Percentiles rank a stretch among this genome's conserved stretches.
phyloP scores from a whole-genome alignment of 441 rosid genomes.

The Jatropha podagrica region DNA sequence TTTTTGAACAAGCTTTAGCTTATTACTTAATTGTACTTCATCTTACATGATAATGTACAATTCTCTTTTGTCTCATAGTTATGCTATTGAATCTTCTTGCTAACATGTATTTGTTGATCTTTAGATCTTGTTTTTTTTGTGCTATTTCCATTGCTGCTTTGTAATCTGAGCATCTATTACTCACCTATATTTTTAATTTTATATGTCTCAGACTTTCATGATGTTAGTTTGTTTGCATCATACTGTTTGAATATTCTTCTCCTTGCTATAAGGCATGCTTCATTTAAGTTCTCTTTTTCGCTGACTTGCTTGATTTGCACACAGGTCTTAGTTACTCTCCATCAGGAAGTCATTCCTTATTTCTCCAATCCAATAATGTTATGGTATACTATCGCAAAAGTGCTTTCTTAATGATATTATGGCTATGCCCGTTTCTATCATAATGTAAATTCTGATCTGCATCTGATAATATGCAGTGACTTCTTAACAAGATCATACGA shows the following conservation, averaged over 20 bases:
- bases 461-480: slow-evolving; percentile 58
- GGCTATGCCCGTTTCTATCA: background rate
- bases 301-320: slow-evolving; percentile 27
- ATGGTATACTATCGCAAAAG: slow-evolving; percentile 44
- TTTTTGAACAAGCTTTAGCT: background rate
- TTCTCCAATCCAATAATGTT: slow-evolving; percentile 79
- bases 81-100: background rate
- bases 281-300: slow-evolving; percentile 6
- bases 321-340: slow-evolving; percentile 80
- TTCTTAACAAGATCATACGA: slow-evolving; percentile 91
- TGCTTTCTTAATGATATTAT: slow-evolving; percentile 13
- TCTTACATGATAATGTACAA: background rate
- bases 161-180: background rate
- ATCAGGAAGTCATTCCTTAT: slow-evolving; percentile 73
- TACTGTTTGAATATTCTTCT: slow-evolving; percentile 1
- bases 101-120: background rate
- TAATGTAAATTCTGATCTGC: slow-evolving; percentile 5
- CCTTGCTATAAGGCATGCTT: background rate
- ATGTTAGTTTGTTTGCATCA: background rate
- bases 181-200: background rate
- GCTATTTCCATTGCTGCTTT: background rate
- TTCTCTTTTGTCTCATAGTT: background rate
- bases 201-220: background rate
- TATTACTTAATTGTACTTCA: background rate
- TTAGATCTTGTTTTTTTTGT: background rate